Evolutionary conservation across 1,139 yeast genomes (phyloP), one percentile per base, ranked within the genome.

Genomic region (Candida labiduridarum): DNA sequence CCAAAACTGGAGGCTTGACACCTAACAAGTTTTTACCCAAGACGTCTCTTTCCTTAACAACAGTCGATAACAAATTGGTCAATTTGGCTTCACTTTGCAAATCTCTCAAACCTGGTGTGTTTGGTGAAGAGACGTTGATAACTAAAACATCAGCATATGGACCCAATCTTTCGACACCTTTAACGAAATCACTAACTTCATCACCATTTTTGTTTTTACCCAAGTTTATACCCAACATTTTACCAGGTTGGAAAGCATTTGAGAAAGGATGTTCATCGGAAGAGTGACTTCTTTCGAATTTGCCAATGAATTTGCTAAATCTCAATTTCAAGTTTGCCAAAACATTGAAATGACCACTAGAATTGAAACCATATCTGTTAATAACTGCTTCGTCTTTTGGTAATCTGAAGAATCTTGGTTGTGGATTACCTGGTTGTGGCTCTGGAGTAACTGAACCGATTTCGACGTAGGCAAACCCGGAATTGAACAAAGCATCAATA

Each of bases 181-280:
- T 78, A 48, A 88, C 82, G 63, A 90, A 92, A 67, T 94, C 99
- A 53, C 83, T 76, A 48, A 90, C 82, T 65, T 91, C 97, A 62
- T 92, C 97, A 49, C 97, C 97, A 39, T 78, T 79, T 71, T 92
- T 94, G 72, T 92, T 92, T 65, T 92, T 92, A 52, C 99, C 98
- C 58, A 92, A 75, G 65, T 94, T 92, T 56, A 92, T 80, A 1
- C 87, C 97, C 53, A 92, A 76, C 22, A 90, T 73, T 63, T 83
- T 85, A 27, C 85, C 85, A 11, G 80, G 74, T 59, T 82, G 74
- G 57, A 89, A 80, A 0, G 96, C 80, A 60, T 85, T 78, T 49
- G 79, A 74, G 7, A 61, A 59, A 4, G 77, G 73, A 8, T 61
- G 55, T 11, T 68, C 67, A 36, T 61, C 64, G 2, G 63, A 51